Conservation (phyloP, 441 rosid genomes). For the Capsella rubella region DNA sequence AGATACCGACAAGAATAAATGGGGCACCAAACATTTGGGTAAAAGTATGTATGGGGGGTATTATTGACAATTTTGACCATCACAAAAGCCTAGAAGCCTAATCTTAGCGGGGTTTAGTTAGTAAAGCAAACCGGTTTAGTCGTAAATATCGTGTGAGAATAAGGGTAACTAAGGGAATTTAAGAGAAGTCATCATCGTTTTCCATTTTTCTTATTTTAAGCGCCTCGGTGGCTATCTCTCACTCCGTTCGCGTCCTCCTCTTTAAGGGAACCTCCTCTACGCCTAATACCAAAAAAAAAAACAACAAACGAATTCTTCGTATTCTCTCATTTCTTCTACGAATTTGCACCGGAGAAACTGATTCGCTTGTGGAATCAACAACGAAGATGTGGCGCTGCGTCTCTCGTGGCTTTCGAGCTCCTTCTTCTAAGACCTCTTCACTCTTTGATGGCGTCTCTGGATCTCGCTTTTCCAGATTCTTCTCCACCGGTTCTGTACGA, state of each 20-base stretch:
- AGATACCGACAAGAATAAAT: slow-evolving; percentile 16
- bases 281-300: too few relatives aligned
- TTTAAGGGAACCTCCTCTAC: slow-evolving; percentile 1
- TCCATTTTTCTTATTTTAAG: slow-evolving; percentile 28
- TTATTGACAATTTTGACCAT: slow-evolving; percentile 9
- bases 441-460: slow-evolving; percentile 47
- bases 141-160: background rate
- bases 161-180: background rate
- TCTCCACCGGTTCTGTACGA: slow-evolving; percentile 75
- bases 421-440: slow-evolving; percentile 58
- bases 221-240: slow-evolving; percentile 45
- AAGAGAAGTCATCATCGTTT: slow-evolving; percentile 38
- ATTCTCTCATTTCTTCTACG: slow-evolving; percentile 35
- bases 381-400: slow-evolving; percentile 94
- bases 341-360: slow-evolving; percentile 23
- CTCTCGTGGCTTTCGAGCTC: slow-evolving; percentile 75
- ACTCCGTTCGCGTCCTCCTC: slow-evolving; percentile 43
- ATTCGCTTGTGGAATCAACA: slow-evolving; percentile 21
- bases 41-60: background rate
- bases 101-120: slow-evolving; percentile 5
- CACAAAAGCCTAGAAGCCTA: background rate
- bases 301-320: slow-evolving; percentile 1
- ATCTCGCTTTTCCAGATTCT: slow-evolving; percentile 75
- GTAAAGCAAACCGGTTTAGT: slow-evolving; percentile 27
- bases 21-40: slow-evolving; percentile 12